Evolutionary conservation across 208 protist species (phyloP).

Genomic region (Wallacemonas sp.): DNA sequence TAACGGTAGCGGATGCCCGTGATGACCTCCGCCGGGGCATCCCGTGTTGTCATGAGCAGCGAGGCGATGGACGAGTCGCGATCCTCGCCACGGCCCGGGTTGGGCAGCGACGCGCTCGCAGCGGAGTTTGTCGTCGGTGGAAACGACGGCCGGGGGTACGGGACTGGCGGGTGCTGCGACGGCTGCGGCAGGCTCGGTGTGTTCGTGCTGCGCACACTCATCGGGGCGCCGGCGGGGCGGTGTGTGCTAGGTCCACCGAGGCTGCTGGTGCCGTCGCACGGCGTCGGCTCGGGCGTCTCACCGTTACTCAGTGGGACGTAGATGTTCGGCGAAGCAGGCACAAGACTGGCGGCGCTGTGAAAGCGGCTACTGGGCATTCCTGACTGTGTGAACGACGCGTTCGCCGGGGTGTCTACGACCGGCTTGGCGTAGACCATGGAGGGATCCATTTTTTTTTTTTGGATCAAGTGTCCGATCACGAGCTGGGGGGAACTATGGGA

Average conservation of each 20-base stretch:
- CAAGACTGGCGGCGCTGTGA: neutral
- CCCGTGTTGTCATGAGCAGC: conserved; percentile 2
- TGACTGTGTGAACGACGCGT: neutral
- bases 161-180: neutral
- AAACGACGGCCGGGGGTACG: neutral
- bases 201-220: conserved; percentile 1
- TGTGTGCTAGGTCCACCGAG: neutral
- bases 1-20: conserved; percentile 13
- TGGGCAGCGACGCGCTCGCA: conserved; percentile 1
- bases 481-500: neutral
- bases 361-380: neutral
- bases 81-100: neutral
- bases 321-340: neutral
- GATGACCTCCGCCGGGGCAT: conserved; percentile 10
- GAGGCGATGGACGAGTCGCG: neutral
- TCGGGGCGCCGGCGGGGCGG: no score
- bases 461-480: conserved; percentile 2
- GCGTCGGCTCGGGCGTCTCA: conserved; percentile 12
- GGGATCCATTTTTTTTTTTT: conserved; percentile 8
- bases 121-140: neutral
- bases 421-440: neutral
- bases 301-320: neutral
- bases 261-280: conserved; percentile 3
- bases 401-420: neutral
- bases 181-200: neutral